Evolutionary conservation across 1,284 basidiomycete genomes (phyloP).

Genomic region (Melampsora americana): DNA sequence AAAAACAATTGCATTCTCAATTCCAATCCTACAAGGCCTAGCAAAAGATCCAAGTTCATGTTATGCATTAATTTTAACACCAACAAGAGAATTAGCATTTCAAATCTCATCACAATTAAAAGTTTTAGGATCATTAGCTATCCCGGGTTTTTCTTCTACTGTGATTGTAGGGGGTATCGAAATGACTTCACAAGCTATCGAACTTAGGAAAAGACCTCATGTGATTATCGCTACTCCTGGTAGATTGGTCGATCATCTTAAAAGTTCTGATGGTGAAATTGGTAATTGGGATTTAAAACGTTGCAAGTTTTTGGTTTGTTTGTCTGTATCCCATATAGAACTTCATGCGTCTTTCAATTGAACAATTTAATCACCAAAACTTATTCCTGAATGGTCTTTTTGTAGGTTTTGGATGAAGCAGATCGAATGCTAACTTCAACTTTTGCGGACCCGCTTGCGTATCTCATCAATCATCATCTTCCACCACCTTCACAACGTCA

Average conservation of each 20-base stretch:
- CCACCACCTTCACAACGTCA: constrained; percentile 72
- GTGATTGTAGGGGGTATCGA: constrained; percentile 98
- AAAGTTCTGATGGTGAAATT: constrained; percentile 63
- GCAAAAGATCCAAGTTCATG: constrained; percentile 86
- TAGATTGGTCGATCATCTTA: constrained; percentile 83
- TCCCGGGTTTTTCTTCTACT: constrained; percentile 66
- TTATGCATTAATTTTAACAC: constrained; percentile 86
- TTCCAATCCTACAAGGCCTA: constrained; percentile 89
- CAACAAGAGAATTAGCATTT: constrained; percentile 92
- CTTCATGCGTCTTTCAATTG: not conserved
- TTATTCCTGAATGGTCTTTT: not conserved
- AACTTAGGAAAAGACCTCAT: constrained; percentile 80
- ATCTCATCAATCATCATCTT: constrained; percentile 69
- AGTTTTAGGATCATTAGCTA: constrained; percentile 77
- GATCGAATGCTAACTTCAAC: constrained; percentile 86
- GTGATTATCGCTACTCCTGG: constrained; percentile 95
- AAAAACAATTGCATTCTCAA: constrained; percentile 94
- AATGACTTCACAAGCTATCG: constrained; percentile 89
- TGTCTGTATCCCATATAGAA: not conserved
- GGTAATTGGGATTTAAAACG: constrained; percentile 79
- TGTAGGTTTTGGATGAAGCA: constrained; percentile 87
- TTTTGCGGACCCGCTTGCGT: constrained; percentile 79
- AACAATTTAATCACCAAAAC: not conserved
- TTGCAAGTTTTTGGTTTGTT: constrained; percentile 75
- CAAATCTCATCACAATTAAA: constrained; percentile 95